Conservation (phyloP, 1,139 yeast genomes). For the Maudiozyma humilis region DNA sequence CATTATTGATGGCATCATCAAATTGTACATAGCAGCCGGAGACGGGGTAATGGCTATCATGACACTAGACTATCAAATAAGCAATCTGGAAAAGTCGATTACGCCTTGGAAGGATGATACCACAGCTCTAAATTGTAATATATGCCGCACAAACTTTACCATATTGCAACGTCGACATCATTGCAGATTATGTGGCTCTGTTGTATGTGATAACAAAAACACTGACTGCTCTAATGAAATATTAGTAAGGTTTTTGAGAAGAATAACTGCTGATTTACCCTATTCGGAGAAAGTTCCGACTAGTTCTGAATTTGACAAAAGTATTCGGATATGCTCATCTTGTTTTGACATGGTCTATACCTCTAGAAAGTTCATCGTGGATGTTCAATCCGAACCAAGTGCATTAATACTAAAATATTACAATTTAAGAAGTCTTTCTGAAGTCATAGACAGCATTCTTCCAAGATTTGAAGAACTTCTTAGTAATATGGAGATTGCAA, state of each 20-base stretch:
- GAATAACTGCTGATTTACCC: constrained; percentile 28
- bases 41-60: constrained; percentile 21
- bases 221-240: constrained; percentile 67
- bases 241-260: constrained; percentile 40
- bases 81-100: constrained; percentile 43
- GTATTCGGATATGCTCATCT: constrained; percentile 52
- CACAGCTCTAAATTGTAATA: constrained; percentile 45
- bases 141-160: constrained; percentile 53
- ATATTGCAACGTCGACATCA: constrained; percentile 71
- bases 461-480: constrained; percentile 38
- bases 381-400: constrained; percentile 25
- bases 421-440: constrained; percentile 32
- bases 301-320: constrained; percentile 18
- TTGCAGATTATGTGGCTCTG: constrained; percentile 74
- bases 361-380: constrained; percentile 44
- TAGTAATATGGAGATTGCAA: constrained; percentile 26
- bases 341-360: constrained; percentile 61
- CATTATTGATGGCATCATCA: constrained; percentile 31
- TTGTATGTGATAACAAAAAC: constrained; percentile 64
- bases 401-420: constrained; percentile 29
- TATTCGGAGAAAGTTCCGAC: constrained; percentile 18
- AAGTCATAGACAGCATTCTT: constrained; percentile 34
- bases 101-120: constrained; percentile 65
- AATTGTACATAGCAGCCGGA: constrained; percentile 16
- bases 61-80: constrained; percentile 23